Conservation (phyloP, 345 rosid genomes). For the Gossypium mustelinum region DNA sequence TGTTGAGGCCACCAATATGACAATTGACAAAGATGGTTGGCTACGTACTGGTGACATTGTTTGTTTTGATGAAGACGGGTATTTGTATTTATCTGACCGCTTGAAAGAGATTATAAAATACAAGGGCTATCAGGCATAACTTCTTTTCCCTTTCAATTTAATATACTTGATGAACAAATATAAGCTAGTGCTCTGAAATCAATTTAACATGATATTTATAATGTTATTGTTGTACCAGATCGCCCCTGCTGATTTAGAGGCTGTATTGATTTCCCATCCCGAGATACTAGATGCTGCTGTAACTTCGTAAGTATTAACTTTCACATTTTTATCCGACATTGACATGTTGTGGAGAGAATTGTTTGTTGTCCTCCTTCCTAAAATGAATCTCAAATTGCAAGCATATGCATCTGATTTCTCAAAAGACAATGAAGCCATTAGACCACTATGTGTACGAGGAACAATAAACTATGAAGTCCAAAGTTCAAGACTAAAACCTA, state of each 20-base stretch:
- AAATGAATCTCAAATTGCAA: background rate
- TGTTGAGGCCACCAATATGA: conserved; percentile 49
- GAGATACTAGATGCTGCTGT: conserved; percentile 73
- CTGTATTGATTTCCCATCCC: conserved; percentile 64
- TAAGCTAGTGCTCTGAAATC: background rate
- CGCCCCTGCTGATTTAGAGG: conserved; percentile 88
- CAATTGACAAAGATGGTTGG: conserved; percentile 68
- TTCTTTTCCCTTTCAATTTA: background rate
- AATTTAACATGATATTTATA: background rate
- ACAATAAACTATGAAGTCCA: background rate
- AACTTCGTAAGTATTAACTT: conserved; percentile 43
- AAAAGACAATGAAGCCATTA: background rate
- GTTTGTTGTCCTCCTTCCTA: background rate
- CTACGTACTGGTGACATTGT: conserved; percentile 83
- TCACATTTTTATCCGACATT: background rate
- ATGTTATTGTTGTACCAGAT: conserved; percentile 41
- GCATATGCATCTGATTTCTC: background rate
- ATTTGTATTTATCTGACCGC: conserved; percentile 59
- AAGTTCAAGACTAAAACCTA: background rate
- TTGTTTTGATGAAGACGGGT: conserved; percentile 69
- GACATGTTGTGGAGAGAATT: conserved; percentile 8
- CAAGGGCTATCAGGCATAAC: conserved; percentile 79
- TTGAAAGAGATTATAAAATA: conserved; percentile 81
- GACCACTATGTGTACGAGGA: background rate
- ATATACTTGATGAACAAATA: background rate